A percentile compares a stretch with the other conserved stretches of the same genome.
phyloP scores from a whole-genome alignment of 768 basidiomycete species.

The Tulasnella sp. region DNA sequence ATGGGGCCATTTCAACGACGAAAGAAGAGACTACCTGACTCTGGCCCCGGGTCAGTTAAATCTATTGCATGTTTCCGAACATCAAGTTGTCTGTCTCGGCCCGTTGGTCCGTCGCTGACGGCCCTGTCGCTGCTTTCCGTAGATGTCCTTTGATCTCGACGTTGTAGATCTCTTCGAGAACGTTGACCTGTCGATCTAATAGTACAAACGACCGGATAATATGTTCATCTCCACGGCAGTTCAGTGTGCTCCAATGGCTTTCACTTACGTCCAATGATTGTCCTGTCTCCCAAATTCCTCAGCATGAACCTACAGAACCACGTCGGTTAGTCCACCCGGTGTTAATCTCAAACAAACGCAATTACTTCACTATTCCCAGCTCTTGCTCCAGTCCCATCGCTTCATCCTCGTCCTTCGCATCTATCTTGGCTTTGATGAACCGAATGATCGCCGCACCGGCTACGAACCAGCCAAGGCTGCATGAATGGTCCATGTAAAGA shows the following conservation, averaged over 20 bases:
- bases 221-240: not conserved
- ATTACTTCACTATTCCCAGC: not conserved
- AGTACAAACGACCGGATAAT: not conserved
- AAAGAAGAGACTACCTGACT: no score
- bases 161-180: not conserved
- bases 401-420: not conserved
- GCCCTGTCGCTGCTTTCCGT: not conserved
- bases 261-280: slow-evolving; percentile 9
- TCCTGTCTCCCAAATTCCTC: slow-evolving; percentile 13
- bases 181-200: not conserved
- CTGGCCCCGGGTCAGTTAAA: no score
- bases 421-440: slow-evolving; percentile 2
- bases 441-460: slow-evolving; percentile 4
- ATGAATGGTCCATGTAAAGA: slow-evolving; percentile 26
- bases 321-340: not conserved
- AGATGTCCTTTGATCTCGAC: not conserved
- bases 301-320: slow-evolving; percentile 3
- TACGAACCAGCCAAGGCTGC: slow-evolving; percentile 17
- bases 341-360: no score
- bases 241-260: not conserved
- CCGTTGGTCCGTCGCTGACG: not conserved
- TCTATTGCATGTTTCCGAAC: not conserved
- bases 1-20: no score
- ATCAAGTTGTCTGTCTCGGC: not conserved
- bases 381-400: not conserved